These are phyloP conservation scores for Coffea canephora DNA, from an alignment of 257 asterid genomes.

Conservation along the genomic window DNA sequence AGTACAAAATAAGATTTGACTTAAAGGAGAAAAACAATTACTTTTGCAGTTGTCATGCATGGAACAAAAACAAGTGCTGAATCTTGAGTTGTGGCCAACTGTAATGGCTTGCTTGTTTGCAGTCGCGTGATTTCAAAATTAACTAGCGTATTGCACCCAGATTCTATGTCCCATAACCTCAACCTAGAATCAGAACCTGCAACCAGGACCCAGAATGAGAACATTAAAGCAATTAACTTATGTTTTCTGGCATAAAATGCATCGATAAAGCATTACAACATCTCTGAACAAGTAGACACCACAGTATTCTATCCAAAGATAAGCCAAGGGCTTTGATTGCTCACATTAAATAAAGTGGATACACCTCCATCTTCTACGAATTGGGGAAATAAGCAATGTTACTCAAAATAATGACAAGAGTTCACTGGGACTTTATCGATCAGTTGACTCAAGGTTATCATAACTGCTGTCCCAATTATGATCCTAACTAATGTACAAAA, in stretches of 20 bases:
- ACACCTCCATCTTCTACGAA: not conserved
- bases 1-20: not conserved
- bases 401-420: not conserved
- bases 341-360: no score
- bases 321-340: not conserved
- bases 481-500: not conserved
- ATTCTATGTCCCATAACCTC: slow-evolving; percentile 92
- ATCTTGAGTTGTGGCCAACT: slow-evolving; percentile 74
- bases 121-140: slow-evolving; percentile 83
- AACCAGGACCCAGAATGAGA: slow-evolving; percentile 21
- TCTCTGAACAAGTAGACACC: not conserved
- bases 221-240: slow-evolving; percentile 7
- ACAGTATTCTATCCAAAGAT: not conserved
- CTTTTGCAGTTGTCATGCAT: slow-evolving; percentile 80
- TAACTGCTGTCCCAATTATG: not conserved
- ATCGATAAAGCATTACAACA: not conserved
- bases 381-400: not conserved
- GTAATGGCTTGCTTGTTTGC: slow-evolving; percentile 73
- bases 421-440: not conserved
- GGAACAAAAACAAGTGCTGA: slow-evolving; percentile 78
- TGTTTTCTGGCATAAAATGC: not conserved
- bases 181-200: slow-evolving; percentile 97
- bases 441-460: not conserved
- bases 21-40: slow-evolving; percentile 15
- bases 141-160: slow-evolving; percentile 93